Evolutionary conservation across 1,284 basidiomycete genomes (phyloP).

Genomic region (Ustilago curta): DNA sequence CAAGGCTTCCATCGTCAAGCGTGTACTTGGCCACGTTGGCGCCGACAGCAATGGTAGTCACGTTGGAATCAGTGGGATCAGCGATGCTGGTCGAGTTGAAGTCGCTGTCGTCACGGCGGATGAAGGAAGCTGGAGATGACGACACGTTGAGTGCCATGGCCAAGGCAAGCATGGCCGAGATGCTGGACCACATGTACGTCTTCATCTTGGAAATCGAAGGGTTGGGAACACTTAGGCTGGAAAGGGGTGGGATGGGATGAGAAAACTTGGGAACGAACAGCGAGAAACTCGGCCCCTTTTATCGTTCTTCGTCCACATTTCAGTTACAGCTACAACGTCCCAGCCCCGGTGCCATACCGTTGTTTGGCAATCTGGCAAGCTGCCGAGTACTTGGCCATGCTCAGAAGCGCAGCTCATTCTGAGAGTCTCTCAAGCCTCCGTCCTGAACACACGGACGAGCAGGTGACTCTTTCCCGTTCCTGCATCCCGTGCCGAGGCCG

Average conservation of each 20-base stretch:
- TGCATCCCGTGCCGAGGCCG: not conserved
- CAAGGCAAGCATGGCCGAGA: not conserved
- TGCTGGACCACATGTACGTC: not conserved
- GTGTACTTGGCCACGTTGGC: not conserved
- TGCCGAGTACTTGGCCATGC: not conserved
- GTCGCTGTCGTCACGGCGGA: not conserved
- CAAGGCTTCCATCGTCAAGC: not conserved
- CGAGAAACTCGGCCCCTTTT: not conserved
- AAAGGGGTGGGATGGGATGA: not conserved
- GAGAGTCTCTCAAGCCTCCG: no score
- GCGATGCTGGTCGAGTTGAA: not conserved
- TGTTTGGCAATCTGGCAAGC: not conserved
- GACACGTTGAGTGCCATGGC: slow-evolving; percentile 2
- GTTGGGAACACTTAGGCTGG: not conserved
- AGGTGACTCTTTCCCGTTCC: not conserved
- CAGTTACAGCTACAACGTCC: no score
- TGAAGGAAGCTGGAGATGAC: not conserved
- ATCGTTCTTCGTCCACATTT: not conserved
- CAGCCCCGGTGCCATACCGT: not conserved
- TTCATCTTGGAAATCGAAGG: not conserved
- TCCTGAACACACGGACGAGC: not conserved
- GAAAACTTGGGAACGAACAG: not conserved
- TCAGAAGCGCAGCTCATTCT: not conserved
- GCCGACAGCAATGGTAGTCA: not conserved
- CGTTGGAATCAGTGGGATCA: no score